Evolutionary conservation across 352 stramenopile genomes (phyloP).

Genomic region (Pythium aquatile): DNA sequence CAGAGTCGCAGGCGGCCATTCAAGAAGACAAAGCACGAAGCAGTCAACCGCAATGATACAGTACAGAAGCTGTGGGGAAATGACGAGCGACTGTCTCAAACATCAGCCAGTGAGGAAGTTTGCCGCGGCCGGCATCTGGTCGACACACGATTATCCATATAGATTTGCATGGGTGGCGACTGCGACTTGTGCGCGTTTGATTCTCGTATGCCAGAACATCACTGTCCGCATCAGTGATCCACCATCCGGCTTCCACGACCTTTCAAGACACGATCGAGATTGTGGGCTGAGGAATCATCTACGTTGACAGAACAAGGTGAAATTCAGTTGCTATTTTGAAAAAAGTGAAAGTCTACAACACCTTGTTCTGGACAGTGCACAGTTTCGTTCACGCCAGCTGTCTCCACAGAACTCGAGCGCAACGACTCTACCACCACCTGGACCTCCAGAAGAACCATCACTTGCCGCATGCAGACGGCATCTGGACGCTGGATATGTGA

Average conservation of each 20-base stretch:
- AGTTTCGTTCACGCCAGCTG: conserved; percentile 3
- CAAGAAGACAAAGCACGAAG: neutral
- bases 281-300: neutral
- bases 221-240: neutral
- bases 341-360: neutral
- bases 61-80: neutral
- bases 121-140: neutral
- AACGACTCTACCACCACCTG: conserved; percentile 6
- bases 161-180: neutral
- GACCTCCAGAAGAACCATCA: neutral
- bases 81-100: conserved; percentile 3
- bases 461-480: neutral
- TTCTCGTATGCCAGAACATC: neutral
- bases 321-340: neutral
- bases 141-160: neutral
- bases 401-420: neutral
- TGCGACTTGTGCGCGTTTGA: neutral
- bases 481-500: conserved; percentile 1
- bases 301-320: neutral
- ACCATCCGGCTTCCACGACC: neutral
- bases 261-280: neutral
- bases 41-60: neutral
- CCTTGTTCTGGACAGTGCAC: neutral
- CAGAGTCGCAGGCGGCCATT: neutral
- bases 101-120: neutral